Conservation (phyloP, 2,329 filamentous ascomycete species). For the Penicillium sp. region DNA sequence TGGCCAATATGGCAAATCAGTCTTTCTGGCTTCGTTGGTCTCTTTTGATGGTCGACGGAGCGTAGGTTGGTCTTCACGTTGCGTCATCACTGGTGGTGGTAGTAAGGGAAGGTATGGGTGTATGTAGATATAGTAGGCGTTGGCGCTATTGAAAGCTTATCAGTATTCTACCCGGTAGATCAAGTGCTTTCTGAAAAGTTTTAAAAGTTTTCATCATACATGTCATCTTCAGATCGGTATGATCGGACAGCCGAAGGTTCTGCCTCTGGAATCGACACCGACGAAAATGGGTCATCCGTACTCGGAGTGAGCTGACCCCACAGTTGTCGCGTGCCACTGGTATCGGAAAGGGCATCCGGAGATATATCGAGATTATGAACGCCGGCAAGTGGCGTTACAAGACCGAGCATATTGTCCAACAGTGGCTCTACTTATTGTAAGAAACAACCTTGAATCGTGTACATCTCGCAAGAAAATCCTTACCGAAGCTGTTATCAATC, state of each 20-base stretch:
- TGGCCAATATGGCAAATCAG: constrained; percentile 30
- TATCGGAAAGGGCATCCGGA: constrained; percentile 22
- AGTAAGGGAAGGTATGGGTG: constrained; percentile 36
- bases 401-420: constrained; percentile 25
- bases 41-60: constrained; percentile 12
- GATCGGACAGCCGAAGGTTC: constrained; percentile 21
- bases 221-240: constrained; percentile 31
- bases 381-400: constrained; percentile 27
- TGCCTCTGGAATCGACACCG: constrained; percentile 7
- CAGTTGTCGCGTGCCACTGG: constrained; percentile 15
- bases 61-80: constrained; percentile 21
- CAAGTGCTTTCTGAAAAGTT: not conserved
- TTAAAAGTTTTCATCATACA: constrained; percentile 23
- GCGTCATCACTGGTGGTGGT: constrained; percentile 20
- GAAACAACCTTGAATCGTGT: not conserved
- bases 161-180: not conserved
- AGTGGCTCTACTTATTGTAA: constrained; percentile 19
- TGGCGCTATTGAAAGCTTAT: constrained; percentile 21
- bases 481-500: constrained; percentile 1
- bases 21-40: constrained; percentile 11
- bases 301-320: constrained; percentile 25
- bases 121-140: constrained; percentile 38
- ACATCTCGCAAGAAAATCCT: not conserved
- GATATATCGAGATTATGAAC: constrained; percentile 28
- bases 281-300: constrained; percentile 16